phyloP scores from a whole-genome alignment of 2,329 filamentous ascomycete species.

The Colletotrichum liaoningense region DNA sequence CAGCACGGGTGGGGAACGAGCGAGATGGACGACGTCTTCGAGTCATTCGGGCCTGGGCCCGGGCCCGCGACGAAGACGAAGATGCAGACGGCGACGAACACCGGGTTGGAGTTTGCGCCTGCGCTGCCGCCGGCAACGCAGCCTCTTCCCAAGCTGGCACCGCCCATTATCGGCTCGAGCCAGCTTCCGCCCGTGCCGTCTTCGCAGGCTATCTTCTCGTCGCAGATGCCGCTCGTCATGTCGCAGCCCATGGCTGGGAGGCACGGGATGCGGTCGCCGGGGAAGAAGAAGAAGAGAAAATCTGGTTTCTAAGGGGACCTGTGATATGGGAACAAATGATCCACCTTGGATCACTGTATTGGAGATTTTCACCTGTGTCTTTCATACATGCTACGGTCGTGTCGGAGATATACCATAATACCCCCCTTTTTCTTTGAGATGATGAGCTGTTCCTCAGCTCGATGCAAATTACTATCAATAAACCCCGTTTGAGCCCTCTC shows the following conservation, averaged over 20 bases:
- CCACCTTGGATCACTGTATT: background rate
- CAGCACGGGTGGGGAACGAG: conserved; percentile 15
- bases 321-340: background rate
- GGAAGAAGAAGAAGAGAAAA: conserved; percentile 46
- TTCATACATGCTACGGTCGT: conserved; percentile 3
- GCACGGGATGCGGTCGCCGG: conserved; percentile 56
- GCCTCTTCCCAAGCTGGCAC: conserved; percentile 18
- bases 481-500: too few relatives aligned
- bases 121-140: conserved; percentile 15
- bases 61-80: conserved; percentile 1
- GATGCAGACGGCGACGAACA: too few relatives aligned
- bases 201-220: conserved; percentile 34
- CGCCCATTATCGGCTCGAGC: conserved; percentile 24
- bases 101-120: background rate
- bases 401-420: conserved; percentile 5
- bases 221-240: conserved; percentile 49
- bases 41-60: background rate
- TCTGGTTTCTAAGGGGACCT: conserved; percentile 17
- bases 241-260: conserved; percentile 58
- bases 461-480: background rate
- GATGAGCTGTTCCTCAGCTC: background rate
- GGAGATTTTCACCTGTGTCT: background rate
- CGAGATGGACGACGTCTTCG: conserved; percentile 17
- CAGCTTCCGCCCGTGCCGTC: conserved; percentile 24
- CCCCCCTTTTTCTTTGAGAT: background rate